Evolutionary conservation across 192 early-diverging fungal species (phyloP), one percentile per base, ranked within the genome.

Genomic region (Coemansia sp.): DNA sequence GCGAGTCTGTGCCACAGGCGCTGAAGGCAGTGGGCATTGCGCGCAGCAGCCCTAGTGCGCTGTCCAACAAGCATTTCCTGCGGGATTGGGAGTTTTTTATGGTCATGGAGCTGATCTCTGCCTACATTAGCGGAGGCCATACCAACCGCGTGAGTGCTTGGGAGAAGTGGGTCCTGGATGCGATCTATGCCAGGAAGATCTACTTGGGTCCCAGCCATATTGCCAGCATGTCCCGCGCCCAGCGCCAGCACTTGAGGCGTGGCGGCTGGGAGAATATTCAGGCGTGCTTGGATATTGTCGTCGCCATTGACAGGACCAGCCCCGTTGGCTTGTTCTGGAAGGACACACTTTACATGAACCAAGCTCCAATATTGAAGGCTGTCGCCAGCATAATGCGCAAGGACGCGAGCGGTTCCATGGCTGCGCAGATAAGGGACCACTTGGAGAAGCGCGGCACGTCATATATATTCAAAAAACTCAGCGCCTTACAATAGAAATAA

Each of bases 31-130:
- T 59, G 3, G 54, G 39, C 0, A 12, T 70, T 34, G 5, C 24
- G 32, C 32, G 34, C 11, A n/a, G 8, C 4, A 18, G 18, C 21
- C 26, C 44, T 3, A 39, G 43, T 33, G 43, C 36, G 3, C 17
- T 24, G 32, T 57, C 68, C 4, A 29, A 29, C 38, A 46, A 37
- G 21, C 61, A 48, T 34, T 73, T 44, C 43, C 4, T 80, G 50
- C 67, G 67, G 7, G 44, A 50, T 35, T 70, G 70, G 67, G 76
- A 80, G 52, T 58, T 61, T 15, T 27, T 53, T 3, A 63, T 80
- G 67, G 63, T 80, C 22, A 37, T 61, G 42, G 35, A 42, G 18
- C 60, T 80, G 34, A 40, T 70, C n/a, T 1, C 50, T 36, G 70
- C 70, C 1, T 80, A 80, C 36, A 40, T 73, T 8, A 36, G 17